These are phyloP conservation scores for Leavenworthia alabamica DNA, from an alignment of 345 rosid genomes.

Conservation along the genomic window DNA sequence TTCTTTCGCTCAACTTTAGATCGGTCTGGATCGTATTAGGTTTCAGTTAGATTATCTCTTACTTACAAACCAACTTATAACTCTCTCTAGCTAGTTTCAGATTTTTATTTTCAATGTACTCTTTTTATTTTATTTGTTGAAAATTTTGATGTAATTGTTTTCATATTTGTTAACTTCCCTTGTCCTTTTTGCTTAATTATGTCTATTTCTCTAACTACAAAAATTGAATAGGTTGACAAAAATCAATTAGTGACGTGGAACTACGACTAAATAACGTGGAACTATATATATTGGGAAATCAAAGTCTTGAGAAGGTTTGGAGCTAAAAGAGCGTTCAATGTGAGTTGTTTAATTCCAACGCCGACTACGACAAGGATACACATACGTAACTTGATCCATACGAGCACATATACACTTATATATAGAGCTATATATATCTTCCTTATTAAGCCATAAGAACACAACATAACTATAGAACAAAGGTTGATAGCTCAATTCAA, in stretches of 20 bases:
- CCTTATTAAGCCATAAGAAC: constrained; percentile 2
- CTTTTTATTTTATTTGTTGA: too few species aligned
- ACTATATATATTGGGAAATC: constrained; percentile 6
- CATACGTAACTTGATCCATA: constrained; percentile 21
- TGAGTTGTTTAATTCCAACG: constrained; percentile 24
- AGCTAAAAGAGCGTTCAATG: constrained; percentile 10
- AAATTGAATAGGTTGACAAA: not conserved
- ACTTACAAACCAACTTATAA: too few species aligned
- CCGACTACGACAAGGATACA: constrained; percentile 15
- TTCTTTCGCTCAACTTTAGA: not conserved
- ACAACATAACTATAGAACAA: not conserved
- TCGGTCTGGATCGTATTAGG: constrained; percentile 4
- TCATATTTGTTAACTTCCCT: not conserved
- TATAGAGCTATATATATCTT: not conserved
- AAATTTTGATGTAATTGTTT: too few species aligned
- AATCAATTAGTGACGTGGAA: not conserved
- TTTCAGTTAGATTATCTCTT: too few species aligned
- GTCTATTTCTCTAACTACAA: too few species aligned
- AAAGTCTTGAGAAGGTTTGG: constrained; percentile 16
- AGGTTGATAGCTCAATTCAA: not conserved
- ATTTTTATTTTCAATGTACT: too few species aligned
- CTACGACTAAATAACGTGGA: too few species aligned
- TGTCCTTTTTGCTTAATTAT: too few species aligned
- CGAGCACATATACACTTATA: constrained; percentile 1
- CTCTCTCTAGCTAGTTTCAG: too few species aligned